A percentile compares a stretch with the other conserved stretches of the same genome.
Evolutionary conservation across 305 asterid species (phyloP).

Genomic region (Salvia sclarea): DNA sequence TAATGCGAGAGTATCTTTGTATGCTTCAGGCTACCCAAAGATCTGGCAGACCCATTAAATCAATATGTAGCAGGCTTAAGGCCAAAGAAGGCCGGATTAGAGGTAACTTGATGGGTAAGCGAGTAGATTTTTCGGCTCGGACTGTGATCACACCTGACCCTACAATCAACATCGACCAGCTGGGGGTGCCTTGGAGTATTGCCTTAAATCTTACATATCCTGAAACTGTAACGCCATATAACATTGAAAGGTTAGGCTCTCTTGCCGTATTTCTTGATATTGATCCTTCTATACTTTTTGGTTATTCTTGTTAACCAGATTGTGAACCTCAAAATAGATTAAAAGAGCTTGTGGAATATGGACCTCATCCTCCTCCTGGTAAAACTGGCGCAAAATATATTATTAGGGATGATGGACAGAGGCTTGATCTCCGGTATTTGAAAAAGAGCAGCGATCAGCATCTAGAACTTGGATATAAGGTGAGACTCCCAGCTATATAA

Average conservation of each 20-base stretch:
- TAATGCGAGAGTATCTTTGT: conserved; percentile 24
- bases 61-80: conserved; percentile 96
- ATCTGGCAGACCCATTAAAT: conserved; percentile 94
- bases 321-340: conserved; percentile 52
- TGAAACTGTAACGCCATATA: conserved; percentile 97
- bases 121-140: conserved; percentile 97
- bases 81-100: conserved; percentile 97
- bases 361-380: conserved; percentile 99
- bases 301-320: conserved; percentile 23
- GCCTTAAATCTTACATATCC: conserved; percentile 97
- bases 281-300: conserved; percentile 18
- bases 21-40: conserved; percentile 83
- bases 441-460: conserved; percentile 98
- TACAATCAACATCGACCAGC: conserved; percentile 89
- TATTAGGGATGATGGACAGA: conserved; percentile 97
- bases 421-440: conserved; percentile 98
- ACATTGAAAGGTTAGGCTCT: conserved; percentile 76
- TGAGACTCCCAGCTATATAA: conserved; percentile 26
- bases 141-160: conserved; percentile 99
- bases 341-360: conserved; percentile 96
- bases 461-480: conserved; percentile 97
- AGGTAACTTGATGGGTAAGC: conserved; percentile 98
- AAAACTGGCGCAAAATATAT: conserved; percentile 99
- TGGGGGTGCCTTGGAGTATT: conserved; percentile 99
- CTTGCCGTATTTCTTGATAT: conserved; percentile 11